Base-by-base conservation (phyloP, 768 basidiomycete genomes). In the Flagelloscypha sp. region DNA sequence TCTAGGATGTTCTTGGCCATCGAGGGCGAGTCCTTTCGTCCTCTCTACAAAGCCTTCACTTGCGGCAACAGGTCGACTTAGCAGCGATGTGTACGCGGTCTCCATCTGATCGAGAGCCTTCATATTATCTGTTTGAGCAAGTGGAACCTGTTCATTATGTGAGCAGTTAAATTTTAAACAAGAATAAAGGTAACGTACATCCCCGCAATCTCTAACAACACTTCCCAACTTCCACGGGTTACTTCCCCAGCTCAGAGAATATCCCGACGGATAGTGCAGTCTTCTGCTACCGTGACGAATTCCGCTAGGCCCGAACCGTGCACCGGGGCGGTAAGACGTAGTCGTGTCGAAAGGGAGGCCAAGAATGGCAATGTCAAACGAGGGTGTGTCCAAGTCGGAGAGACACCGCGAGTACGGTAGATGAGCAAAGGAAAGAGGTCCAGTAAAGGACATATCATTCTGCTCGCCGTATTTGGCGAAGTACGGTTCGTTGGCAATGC, bases 21-120 rank as follows among this genome's bases (percentile, higher is more conserved):
- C 81, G 35, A 63, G 69, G 1, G 74, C 66, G 28, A 76, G 48
- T 27, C 56, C 46, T 15, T 47, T 50, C n/a, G n/a, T n/a, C n/a
- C n/a, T 5, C 46, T 31, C 52, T 53, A 48, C 25, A 41, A 30
- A 6, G 57, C 32, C 5, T 33, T 30, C 53, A n/a, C n/a, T n/a
- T n/a, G n/a, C n/a, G n/a, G n/a, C n/a, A 15, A 73, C 59, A 1
- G 70, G 59, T 24, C 84, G 70, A n/a, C 65, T 61, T 5, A 93
- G 62, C 13, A 93, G 61, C 0, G 83, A 82, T 4, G 74, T 67
- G 52, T 92, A 93, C 1, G 86, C 89, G 6, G 84, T 76, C 52
- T 89, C 77, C 60, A 94, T 84, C 54, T 92, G 87, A 45, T 87
- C 83, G 18, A 93, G 56, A 2, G 88, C 89, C 9, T 87, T 65